A percentile compares a stretch with the other conserved stretches of the same genome.
These are phyloP conservation scores for Eruca vesicaria DNA, from an alignment of 441 rosid species.

Conservation along the genomic window DNA sequence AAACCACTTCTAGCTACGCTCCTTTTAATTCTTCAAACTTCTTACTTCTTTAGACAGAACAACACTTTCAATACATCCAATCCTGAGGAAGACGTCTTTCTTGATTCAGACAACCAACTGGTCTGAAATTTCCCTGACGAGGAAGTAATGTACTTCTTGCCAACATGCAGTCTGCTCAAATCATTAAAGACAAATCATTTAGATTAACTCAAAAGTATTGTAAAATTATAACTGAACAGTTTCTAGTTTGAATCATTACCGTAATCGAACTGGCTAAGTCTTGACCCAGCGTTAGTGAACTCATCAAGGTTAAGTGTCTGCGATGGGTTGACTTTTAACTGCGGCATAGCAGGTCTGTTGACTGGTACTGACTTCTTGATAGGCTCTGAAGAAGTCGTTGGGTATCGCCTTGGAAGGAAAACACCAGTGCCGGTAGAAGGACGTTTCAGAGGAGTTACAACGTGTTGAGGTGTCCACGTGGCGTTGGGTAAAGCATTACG, in stretches of 20 bases:
- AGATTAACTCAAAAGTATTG: too few species aligned
- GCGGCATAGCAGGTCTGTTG: conserved; percentile 46
- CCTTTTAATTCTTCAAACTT: neutral
- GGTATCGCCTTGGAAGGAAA: conserved; percentile 76
- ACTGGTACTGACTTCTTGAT: conserved; percentile 30
- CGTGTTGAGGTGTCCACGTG: conserved; percentile 21
- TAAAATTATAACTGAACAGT: fast-evolving
- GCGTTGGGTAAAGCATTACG: conserved; percentile 31
- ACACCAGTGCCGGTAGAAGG: conserved; percentile 83
- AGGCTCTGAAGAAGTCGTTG: conserved; percentile 38
- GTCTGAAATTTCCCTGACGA: conserved; percentile 42
- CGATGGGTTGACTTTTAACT: conserved; percentile 53
- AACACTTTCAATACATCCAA: conserved; percentile 82
- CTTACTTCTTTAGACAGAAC: too few species aligned
- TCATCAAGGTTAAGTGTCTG: conserved; percentile 51
- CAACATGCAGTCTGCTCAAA: conserved; percentile 50
- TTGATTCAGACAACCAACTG: conserved; percentile 31
- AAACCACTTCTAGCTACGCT: conserved; percentile 7
- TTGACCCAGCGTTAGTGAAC: conserved; percentile 22
- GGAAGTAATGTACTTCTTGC: conserved; percentile 40
- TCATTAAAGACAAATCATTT: neutral
- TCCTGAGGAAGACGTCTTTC: conserved; percentile 71
- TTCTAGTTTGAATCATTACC: conserved; percentile 34
- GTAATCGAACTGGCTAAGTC: conserved; percentile 31
- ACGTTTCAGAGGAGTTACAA: conserved; percentile 41